phyloP scores from a whole-genome alignment of 192 early-diverging fungal genomes.

The Paraglomus brasilianum region DNA sequence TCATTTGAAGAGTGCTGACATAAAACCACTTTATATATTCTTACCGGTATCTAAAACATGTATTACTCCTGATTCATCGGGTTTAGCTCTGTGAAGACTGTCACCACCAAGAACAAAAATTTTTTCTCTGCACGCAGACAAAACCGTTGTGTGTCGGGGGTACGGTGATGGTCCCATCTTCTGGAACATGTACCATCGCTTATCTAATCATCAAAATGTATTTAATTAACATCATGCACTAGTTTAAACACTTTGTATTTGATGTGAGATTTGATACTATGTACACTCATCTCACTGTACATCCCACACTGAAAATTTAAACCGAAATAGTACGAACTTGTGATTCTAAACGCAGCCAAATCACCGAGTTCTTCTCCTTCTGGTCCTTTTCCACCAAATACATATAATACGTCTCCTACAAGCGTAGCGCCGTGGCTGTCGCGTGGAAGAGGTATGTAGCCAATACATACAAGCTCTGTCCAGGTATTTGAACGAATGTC shows the following conservation, averaged over 20 bases:
- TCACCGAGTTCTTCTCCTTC: slow-evolving; percentile 48
- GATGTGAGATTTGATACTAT: neutral
- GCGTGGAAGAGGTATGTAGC: slow-evolving; percentile 47
- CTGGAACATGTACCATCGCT: slow-evolving; percentile 52
- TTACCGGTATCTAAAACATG: slow-evolving; percentile 54
- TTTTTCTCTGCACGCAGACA: slow-evolving; percentile 46
- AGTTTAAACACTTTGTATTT: neutral
- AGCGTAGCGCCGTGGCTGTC: slow-evolving; percentile 38
- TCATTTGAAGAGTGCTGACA: slow-evolving; percentile 13
- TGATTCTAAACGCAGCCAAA: slow-evolving; percentile 51
- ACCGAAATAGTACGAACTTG: slow-evolving; percentile 33
- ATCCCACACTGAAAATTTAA: neutral
- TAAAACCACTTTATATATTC: slow-evolving; percentile 30
- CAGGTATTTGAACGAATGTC: slow-evolving; percentile 44
- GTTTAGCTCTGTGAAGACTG: slow-evolving; percentile 38
- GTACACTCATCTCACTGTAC: neutral
- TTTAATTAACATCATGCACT: slow-evolving; percentile 1
- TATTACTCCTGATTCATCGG: slow-evolving; percentile 44
- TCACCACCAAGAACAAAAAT: slow-evolving; percentile 57
- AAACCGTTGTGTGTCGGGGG: slow-evolving; percentile 41
- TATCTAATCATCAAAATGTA: slow-evolving; percentile 34
- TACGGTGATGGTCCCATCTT: slow-evolving; percentile 47
- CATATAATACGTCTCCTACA: slow-evolving; percentile 51
- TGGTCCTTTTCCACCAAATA: slow-evolving; percentile 51
- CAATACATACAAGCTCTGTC: slow-evolving; percentile 41